A percentile compares a stretch with the other conserved stretches of the same genome.
Evolutionary conservation across 768 basidiomycete species (phyloP).

Genomic region (Coprinopsis strossmayeri): DNA sequence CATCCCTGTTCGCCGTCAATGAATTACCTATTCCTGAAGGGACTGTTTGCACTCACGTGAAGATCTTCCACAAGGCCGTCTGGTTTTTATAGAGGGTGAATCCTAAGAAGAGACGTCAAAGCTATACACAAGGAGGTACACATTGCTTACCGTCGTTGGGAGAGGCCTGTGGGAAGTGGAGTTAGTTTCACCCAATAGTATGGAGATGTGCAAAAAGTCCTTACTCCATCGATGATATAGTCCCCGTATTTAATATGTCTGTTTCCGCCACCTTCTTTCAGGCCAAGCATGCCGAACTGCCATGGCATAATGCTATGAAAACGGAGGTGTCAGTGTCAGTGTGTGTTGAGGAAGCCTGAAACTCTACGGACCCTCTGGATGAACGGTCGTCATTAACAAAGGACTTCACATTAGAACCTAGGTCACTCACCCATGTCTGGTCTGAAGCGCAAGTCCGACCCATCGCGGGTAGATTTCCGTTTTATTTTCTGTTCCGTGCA

Average conservation of each 20-base stretch:
- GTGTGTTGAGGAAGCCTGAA: too few relatives aligned
- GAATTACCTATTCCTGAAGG: background rate
- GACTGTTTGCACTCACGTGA: constrained; percentile 29
- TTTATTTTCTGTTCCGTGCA: constrained; percentile 50
- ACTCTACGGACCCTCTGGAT: constrained; percentile 28
- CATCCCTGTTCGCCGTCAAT: constrained; percentile 20
- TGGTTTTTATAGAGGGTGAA: constrained; percentile 47
- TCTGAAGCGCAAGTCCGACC: constrained; percentile 42
- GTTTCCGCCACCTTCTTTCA: constrained; percentile 47
- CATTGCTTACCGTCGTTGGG: constrained; percentile 43
- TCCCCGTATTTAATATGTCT: constrained; percentile 51
- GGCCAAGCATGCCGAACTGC: constrained; percentile 46
- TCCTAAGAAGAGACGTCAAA: constrained; percentile 22
- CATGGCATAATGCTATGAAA: constrained; percentile 45
- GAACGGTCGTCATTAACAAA: too few relatives aligned
- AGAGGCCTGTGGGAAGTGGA: constrained; percentile 30
- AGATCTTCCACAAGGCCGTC: constrained; percentile 43
- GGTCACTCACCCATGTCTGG: constrained; percentile 39
- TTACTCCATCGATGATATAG: constrained; percentile 39
- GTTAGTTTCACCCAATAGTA: background rate
- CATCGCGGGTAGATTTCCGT: constrained; percentile 43
- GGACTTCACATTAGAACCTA: background rate
- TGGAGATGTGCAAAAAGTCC: constrained; percentile 8
- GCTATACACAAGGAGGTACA: background rate
- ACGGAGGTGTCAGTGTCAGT: background rate